phyloP scores from a whole-genome alignment of 352 stramenopile genomes.

The Blastocystis sp. region DNA sequence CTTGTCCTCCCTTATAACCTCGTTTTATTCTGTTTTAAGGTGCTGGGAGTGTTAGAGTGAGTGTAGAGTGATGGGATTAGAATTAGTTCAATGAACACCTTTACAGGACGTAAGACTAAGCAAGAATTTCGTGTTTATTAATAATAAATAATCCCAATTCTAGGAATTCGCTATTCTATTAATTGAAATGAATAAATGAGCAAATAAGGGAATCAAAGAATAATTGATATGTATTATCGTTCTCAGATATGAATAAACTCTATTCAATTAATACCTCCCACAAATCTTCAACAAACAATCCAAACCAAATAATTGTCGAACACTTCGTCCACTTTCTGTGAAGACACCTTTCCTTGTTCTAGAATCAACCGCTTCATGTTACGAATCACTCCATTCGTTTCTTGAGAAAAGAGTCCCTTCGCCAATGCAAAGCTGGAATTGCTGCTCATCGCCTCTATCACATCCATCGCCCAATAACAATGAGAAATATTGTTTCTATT shows the following conservation, averaged over 20 bases:
- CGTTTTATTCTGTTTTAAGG: background rate
- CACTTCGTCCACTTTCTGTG: background rate
- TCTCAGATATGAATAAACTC: background rate
- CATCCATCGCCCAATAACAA: slow-evolving; percentile 8
- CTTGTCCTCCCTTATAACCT: background rate
- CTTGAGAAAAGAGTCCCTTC: background rate
- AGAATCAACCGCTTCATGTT: background rate
- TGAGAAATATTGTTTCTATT: slow-evolving; percentile 29
- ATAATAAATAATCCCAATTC: background rate
- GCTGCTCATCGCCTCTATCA: background rate
- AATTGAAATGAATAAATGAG: background rate
- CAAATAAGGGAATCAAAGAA: background rate
- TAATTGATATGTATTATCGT: background rate
- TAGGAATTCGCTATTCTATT: background rate
- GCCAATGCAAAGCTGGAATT: background rate
- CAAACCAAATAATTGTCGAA: background rate
- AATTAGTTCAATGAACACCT: slow-evolving; percentile 32
- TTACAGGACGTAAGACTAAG: slow-evolving; percentile 10
- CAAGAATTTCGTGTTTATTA: background rate
- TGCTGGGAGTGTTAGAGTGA: slow-evolving; percentile 14
- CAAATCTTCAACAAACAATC: background rate
- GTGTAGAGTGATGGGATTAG: background rate
- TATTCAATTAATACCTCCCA: background rate
- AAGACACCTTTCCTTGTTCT: background rate
- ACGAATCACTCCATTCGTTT: background rate